Conservation (phyloP, 768 basidiomycete genomes). For the Lanmaoa rubissima region DNA sequence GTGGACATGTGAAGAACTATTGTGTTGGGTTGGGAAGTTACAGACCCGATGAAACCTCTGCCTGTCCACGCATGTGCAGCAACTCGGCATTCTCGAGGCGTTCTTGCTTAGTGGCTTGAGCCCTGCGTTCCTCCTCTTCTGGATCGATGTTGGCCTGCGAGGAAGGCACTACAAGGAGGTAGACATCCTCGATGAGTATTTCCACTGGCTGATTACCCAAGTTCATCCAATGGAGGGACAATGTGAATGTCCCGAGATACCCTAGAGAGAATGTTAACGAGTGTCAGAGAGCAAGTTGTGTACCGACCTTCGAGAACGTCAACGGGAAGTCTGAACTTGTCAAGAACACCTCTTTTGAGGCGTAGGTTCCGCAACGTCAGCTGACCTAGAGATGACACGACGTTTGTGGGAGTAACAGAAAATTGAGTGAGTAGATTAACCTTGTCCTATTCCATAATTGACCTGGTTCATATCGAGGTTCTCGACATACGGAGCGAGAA, state of each 20-base stretch:
- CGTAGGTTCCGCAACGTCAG: slow-evolving; percentile 76
- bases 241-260: slow-evolving; percentile 79
- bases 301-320: slow-evolving; percentile 86
- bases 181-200: slow-evolving; percentile 89
- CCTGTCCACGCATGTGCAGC: slow-evolving; percentile 62
- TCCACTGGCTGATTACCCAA: slow-evolving; percentile 88
- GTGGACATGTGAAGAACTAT: not conserved
- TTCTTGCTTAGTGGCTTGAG: slow-evolving; percentile 85
- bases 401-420: not conserved
- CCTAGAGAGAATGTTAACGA: slow-evolving; percentile 43
- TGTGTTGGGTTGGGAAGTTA: not conserved
- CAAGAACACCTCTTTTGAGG: slow-evolving; percentile 89
- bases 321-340: slow-evolving; percentile 93
- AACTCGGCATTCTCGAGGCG: slow-evolving; percentile 86
- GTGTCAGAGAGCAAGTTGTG: not conserved
- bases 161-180: slow-evolving; percentile 87
- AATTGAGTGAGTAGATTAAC: slow-evolving; percentile 34
- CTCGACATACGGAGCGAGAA: slow-evolving; percentile 93
- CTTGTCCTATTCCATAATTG: slow-evolving; percentile 89
- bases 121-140: slow-evolving; percentile 80
- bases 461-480: slow-evolving; percentile 94
- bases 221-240: slow-evolving; percentile 89
- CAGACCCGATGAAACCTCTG: slow-evolving; percentile 50
- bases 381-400: slow-evolving; percentile 50
- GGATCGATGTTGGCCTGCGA: slow-evolving; percentile 65